Evolutionary conservation across 1,284 basidiomycete genomes (phyloP).

Genomic region (Ceratobasidium sp.): DNA sequence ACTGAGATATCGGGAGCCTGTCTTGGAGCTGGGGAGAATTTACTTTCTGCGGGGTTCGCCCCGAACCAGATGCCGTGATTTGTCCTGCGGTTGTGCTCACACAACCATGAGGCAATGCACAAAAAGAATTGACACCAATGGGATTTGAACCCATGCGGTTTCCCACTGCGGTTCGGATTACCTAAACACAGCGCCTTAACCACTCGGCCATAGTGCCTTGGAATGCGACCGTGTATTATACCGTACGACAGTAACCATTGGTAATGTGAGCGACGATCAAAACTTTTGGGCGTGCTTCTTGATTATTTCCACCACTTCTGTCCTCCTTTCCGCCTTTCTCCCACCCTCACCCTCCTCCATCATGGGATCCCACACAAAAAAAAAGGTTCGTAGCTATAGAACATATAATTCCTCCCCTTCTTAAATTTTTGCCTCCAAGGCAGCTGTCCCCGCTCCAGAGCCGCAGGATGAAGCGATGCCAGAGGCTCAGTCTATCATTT

Average conservation of each 20-base stretch:
- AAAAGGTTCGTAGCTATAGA: constrained; percentile 2
- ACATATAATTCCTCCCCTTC: too few relatives aligned
- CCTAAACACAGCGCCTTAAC: constrained; percentile 38
- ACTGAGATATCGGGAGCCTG: too few relatives aligned
- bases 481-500: neutral
- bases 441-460: neutral
- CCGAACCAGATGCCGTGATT: too few relatives aligned
- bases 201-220: constrained; percentile 38
- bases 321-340: too few relatives aligned
- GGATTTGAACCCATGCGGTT: constrained; percentile 38
- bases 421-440: constrained; percentile 8
- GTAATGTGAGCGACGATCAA: neutral
- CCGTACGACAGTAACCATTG: neutral
- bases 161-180: constrained; percentile 36
- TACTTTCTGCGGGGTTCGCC: too few relatives aligned
- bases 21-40: too few relatives aligned
- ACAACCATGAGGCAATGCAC: too few relatives aligned
- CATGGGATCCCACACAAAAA: constrained; percentile 14
- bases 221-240: neutral
- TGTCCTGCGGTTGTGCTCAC: too few relatives aligned
- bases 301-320: neutral
- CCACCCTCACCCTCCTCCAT: too few relatives aligned
- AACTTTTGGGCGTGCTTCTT: neutral
- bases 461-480: constrained; percentile 1
- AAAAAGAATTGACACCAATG: constrained; percentile 36